Percentiles rank a stretch among this genome's conserved stretches.
Evolutionary conservation across 768 basidiomycete genomes (phyloP).

Genomic region (Rossbeevera mucosa): DNA sequence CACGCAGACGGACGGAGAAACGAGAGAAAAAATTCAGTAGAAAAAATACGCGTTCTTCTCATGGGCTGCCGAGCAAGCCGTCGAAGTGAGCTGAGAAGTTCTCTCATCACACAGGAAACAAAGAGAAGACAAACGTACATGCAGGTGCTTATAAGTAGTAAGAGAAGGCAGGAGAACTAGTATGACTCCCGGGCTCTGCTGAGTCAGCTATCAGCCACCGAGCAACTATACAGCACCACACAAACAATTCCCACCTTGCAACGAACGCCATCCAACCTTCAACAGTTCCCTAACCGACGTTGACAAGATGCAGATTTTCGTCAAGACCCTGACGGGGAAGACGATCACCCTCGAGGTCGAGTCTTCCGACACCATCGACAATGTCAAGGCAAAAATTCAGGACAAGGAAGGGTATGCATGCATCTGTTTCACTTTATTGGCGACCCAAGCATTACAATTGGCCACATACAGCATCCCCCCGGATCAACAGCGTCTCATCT

Average conservation of each 20-base stretch:
- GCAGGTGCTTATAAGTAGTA: too few species aligned
- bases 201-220: slow-evolving; percentile 20
- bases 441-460: not conserved
- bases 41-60: slow-evolving; percentile 49
- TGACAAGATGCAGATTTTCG: slow-evolving; percentile 64
- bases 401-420: slow-evolving; percentile 65
- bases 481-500: slow-evolving; percentile 26
- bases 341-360: slow-evolving; percentile 30
- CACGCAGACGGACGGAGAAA: not conserved
- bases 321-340: slow-evolving; percentile 75
- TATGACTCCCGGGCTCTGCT: too few species aligned
- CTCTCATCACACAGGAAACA: slow-evolving; percentile 26
- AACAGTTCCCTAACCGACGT: slow-evolving; percentile 3
- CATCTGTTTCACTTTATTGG: not conserved
- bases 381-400: slow-evolving; percentile 34
- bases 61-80: slow-evolving; percentile 39
- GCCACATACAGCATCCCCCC: slow-evolving; percentile 33
- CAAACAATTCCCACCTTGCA: slow-evolving; percentile 16
- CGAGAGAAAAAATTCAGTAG: slow-evolving; percentile 32
- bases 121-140: slow-evolving; percentile 4
- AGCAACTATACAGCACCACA: slow-evolving; percentile 30
- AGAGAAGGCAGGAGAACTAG: not conserved
- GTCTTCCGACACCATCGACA: slow-evolving; percentile 28
- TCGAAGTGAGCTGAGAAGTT: slow-evolving; percentile 65
- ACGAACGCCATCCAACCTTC: not conserved